Conservation (phyloP, 371 early-diverging fungal species). For the Rhizomucor pusillus region DNA sequence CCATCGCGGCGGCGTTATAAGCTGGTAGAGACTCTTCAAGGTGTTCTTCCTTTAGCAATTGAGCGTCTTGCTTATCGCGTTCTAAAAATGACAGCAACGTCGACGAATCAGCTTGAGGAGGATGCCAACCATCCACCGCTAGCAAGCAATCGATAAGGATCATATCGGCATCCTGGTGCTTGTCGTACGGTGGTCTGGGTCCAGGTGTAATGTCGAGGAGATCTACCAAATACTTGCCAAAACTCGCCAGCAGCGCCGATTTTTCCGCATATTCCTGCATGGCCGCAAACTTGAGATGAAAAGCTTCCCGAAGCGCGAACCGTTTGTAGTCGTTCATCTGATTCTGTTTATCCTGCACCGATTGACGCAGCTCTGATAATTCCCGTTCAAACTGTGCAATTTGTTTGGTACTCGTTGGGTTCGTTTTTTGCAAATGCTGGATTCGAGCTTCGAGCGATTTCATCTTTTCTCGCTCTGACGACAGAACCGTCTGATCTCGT, state of each 20-base stretch:
- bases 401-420: constrained; percentile 28
- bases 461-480: constrained; percentile 39
- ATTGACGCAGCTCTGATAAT: constrained; percentile 27
- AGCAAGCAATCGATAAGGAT: constrained; percentile 38
- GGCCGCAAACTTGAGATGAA: constrained; percentile 43
- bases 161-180: constrained; percentile 26
- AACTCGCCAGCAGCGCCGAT: constrained; percentile 37
- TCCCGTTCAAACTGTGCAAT: constrained; percentile 31
- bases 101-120: constrained; percentile 31
- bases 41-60: constrained; percentile 4
- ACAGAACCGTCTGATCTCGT: constrained; percentile 27
- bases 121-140: constrained; percentile 40
- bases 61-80: constrained; percentile 5
- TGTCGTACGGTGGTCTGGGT: constrained; percentile 25
- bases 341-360: constrained; percentile 31
- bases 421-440: constrained; percentile 23
- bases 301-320: constrained; percentile 46
- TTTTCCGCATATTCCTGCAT: constrained; percentile 43
- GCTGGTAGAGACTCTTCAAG: background rate
- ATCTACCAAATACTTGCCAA: constrained; percentile 45
- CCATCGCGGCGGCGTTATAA: too few species aligned
- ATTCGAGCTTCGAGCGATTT: constrained; percentile 33
- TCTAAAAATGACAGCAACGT: constrained; percentile 16
- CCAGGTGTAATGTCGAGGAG: constrained; percentile 36
- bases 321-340: constrained; percentile 46